phyloP scores from a whole-genome alignment of 2,329 filamentous ascomycete genomes.

The Septoria linicola region DNA sequence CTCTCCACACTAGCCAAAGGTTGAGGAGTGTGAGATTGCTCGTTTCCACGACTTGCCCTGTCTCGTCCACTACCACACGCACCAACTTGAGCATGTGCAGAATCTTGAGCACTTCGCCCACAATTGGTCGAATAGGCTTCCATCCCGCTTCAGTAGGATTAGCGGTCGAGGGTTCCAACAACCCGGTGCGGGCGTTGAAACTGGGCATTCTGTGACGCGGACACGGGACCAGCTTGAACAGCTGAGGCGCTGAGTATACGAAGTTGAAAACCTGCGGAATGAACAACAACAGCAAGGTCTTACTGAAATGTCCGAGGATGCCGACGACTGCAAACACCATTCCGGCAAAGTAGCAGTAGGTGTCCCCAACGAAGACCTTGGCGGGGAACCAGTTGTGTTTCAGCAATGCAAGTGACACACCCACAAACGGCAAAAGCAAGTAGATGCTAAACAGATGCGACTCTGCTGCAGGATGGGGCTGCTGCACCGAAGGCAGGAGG shows the following conservation, averaged over 20 bases:
- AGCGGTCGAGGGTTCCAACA: constrained; percentile 83
- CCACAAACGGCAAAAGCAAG: constrained; percentile 89
- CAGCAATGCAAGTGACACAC: constrained; percentile 82
- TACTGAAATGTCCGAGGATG: constrained; percentile 96
- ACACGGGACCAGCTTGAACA: constrained; percentile 87
- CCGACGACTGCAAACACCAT: constrained; percentile 98
- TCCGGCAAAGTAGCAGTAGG: constrained; percentile 98
- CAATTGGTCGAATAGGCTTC: constrained; percentile 64
- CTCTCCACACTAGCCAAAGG: constrained; percentile 93
- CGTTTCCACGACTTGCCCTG: constrained; percentile 72
- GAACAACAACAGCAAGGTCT: constrained; percentile 87
- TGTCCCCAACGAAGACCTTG: constrained; percentile 93
- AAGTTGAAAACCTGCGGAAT: constrained; percentile 97
- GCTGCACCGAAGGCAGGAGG: constrained; percentile 61
- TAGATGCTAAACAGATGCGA: constrained; percentile 96
- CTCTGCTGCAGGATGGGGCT: constrained; percentile 90
- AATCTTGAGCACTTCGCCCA: constrained; percentile 65
- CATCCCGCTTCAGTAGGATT: constrained; percentile 55
- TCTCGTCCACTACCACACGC: constrained; percentile 63
- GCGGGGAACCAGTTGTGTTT: constrained; percentile 96
- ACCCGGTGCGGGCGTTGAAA: constrained; percentile 80
- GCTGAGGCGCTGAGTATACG: constrained; percentile 84
- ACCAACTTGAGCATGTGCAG: constrained; percentile 69
- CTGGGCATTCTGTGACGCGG: constrained; percentile 86
- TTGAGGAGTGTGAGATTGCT: constrained; percentile 93